Evolutionary conservation across 345 rosid species (phyloP), one percentile per base, ranked within the genome.

Genomic region (Pistacia atlantica): DNA sequence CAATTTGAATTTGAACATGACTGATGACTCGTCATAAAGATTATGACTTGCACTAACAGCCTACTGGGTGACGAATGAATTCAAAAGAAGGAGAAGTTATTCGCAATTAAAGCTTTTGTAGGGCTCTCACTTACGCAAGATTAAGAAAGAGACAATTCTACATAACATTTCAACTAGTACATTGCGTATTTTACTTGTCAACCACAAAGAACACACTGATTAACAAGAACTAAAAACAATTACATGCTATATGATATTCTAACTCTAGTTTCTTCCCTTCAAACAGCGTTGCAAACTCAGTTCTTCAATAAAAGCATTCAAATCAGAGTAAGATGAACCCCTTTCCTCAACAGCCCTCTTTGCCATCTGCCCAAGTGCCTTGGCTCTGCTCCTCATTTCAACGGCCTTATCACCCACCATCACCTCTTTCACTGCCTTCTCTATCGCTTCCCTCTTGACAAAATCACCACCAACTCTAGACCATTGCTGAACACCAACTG

Each of bases 401-500:
- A 68, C 83, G 1, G 81, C 83, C 54, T 69, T 56, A 0, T 78
- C 82, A 1, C 89, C 88, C 13, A 16, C 65, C 86, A 82, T 84
- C 2, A 87, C 72, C 71, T 79, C 80, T n/a, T 64, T 80, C 79
- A 83, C 65, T 0, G 83, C 85, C 80, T 72, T 78, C 69, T 80
- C 87, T 54, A 89, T 77, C 0, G 74, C 48, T 25, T 83, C 87
- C 60, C 66, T 83, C 45, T 71, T 81, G 62, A 86, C 87, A 14
- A 72, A 64, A 35, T 80, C 81, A 49, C 77, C 84, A 33, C 42
- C 67, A 0, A 51, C 4, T 42, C 77, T 83, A 67, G 56, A 72
- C 79, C 83, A 75, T 59, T 78, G 52, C 5, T 70, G 77, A 5
- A 67, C 85, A 8, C 95, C 91, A 1, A 85, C 89, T 0, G 25